These are phyloP conservation scores for Cladorrhinum samala DNA, from an alignment of 495 filamentous ascomycete genomes.

Conservation along the genomic window DNA sequence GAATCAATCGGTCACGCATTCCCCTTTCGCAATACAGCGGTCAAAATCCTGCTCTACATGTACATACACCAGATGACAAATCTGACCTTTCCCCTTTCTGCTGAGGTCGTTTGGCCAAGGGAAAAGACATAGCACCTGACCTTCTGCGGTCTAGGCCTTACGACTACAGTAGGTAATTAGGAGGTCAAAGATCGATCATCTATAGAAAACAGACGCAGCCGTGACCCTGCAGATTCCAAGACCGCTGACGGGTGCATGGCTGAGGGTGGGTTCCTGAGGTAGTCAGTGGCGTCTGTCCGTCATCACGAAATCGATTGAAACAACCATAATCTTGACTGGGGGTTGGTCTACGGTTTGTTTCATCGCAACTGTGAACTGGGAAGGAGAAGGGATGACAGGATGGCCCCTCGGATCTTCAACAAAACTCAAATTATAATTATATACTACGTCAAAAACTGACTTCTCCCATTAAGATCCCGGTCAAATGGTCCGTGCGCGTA, in stretches of 20 bases:
- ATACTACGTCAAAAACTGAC: too few species aligned
- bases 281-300: too few species aligned
- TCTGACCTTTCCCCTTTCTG: neutral
- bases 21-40: too few species aligned
- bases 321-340: neutral
- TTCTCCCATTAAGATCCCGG: too few species aligned
- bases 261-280: neutral
- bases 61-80: too few species aligned
- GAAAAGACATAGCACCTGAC: neutral
- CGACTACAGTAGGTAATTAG: too few species aligned
- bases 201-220: neutral
- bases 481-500: too few species aligned
- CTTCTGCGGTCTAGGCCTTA: too few species aligned
- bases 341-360: slow-evolving; percentile 4
- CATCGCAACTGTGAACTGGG: neutral
- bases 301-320: slow-evolving; percentile 15
- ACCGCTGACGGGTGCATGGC: neutral
- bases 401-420: neutral
- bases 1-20: too few species aligned
- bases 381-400: neutral
- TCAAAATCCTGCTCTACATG: too few species aligned
- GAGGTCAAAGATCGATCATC: neutral
- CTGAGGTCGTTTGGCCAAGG: neutral
- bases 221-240: slow-evolving; percentile 2
- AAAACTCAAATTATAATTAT: too few species aligned